Evolutionary conservation across 768 basidiomycete species (phyloP), one percentile per base, ranked within the genome.

Genomic region (Xanthoconium purpureum): DNA sequence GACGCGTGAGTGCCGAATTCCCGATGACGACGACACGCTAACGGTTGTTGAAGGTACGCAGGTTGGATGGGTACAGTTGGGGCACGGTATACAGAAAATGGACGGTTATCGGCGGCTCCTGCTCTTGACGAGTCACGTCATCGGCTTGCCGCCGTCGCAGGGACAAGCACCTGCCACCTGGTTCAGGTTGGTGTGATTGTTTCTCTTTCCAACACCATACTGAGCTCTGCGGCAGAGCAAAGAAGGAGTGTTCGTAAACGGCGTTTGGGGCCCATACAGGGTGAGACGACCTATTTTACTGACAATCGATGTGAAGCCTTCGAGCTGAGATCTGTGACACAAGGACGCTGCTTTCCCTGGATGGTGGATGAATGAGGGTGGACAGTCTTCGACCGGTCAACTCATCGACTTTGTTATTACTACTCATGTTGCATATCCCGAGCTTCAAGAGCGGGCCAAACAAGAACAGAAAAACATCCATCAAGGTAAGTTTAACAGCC

Each of bases 281-380:
- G 88, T 85, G 55, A 63, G 68, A 24, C 11, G 14, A 52, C 13
- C 5, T 32, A 13, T 20, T 45, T 48, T 56, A 38, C 47, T 29
- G 11, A n/a, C 20, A 6, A 46, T 20, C 20, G 12, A 9, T 24
- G 18, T n/a, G 35, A 44, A 3, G n/a, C 32, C 17, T 17, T 45
- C 35, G 62, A 60, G 7, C 40, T 52, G 33, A 60, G 15, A 42
- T 24, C 18, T 18, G 7, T 59, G 40, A 33, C 32, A 18, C 47
- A 61, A 91, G 84, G 88, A 98, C 66, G 87, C 93, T 7, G 80
- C 95, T 33, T 94, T 98, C 74, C 86, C 86, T 42, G 93, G 88
- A 17, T 95, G 92, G 88, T 99, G 96, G 97, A 97, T 98, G 94
- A 99, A 95, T 66, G 97, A 99, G 73, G 97, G 96, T 38, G 97